phyloP scores from a whole-genome alignment of 371 early-diverging fungal genomes.

The Chytridiales sp. region DNA sequence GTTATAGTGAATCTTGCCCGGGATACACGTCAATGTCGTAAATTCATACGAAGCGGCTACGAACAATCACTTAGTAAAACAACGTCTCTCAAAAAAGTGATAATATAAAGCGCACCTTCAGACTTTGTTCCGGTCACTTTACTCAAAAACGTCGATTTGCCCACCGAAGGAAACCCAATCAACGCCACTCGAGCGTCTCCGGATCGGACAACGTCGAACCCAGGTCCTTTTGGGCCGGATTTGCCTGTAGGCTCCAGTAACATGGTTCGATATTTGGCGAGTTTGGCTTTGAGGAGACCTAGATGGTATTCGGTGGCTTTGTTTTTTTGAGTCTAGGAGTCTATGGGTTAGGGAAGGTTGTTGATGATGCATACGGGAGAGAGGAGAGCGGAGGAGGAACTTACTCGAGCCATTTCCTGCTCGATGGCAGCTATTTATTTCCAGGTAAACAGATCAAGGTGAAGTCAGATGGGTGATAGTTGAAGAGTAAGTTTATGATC shows the following conservation, averaged over 20 bases:
- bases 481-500: background rate
- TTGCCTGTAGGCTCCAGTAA: conserved; percentile 85
- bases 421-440: conserved; percentile 56
- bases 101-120: conserved; percentile 50
- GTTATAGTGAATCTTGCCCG: conserved; percentile 97
- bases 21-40: conserved; percentile 78
- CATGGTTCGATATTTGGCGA: conserved; percentile 93
- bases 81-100: too few species aligned
- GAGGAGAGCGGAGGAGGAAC: background rate
- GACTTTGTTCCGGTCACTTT: conserved; percentile 95
- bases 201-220: conserved; percentile 97
- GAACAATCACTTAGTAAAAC: background rate
- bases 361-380: background rate
- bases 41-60: conserved; percentile 85
- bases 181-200: conserved; percentile 99
- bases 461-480: conserved; percentile 19
- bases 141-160: conserved; percentile 96
- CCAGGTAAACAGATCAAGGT: too few species aligned
- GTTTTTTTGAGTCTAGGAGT: conserved; percentile 60
- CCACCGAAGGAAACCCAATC: conserved; percentile 99
- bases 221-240: conserved; percentile 88
- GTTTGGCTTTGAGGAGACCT: conserved; percentile 92
- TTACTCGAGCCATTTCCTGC: conserved; percentile 53
- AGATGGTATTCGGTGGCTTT: conserved; percentile 96
- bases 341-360: background rate